Evolutionary conservation across 305 asterid species (phyloP).

Genomic region (Withania somnifera): DNA sequence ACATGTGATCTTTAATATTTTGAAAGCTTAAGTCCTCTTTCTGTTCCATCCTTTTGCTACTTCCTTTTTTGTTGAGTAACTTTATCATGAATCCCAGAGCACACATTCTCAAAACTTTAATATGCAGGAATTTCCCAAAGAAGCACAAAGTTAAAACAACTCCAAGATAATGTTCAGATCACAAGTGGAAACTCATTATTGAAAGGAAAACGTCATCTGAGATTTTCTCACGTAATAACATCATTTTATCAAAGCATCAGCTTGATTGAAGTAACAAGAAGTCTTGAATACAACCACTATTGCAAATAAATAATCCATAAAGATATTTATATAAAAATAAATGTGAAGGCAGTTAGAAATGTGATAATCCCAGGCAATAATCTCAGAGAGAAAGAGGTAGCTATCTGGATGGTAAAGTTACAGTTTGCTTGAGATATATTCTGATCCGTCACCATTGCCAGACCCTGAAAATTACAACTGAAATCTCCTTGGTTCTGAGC

Average conservation of each 20-base stretch:
- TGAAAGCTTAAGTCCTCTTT: no score
- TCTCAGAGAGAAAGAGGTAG: slow-evolving; percentile 24
- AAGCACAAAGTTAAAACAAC: background rate
- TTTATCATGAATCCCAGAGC: no score
- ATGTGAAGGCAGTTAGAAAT: slow-evolving; percentile 9
- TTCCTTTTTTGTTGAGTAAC: no score
- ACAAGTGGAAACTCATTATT: background rate
- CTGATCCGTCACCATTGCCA: slow-evolving; percentile 55
- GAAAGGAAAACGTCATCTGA: background rate
- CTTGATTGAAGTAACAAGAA: background rate
- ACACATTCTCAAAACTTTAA: no score
- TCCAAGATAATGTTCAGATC: background rate
- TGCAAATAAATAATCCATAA: slow-evolving; percentile 15
- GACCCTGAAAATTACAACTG: slow-evolving; percentile 69
- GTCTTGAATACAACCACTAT: background rate
- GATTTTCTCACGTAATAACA: background rate
- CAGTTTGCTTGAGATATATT: slow-evolving; percentile 78
- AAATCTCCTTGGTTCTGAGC: slow-evolving; percentile 44
- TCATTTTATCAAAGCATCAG: background rate
- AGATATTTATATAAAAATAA: slow-evolving; percentile 16
- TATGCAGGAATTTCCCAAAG: background rate
- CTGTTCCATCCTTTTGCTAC: no score
- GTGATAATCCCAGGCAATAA: slow-evolving; percentile 10
- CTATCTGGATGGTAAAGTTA: slow-evolving; percentile 77
- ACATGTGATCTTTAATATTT: no score